phyloP scores from a whole-genome alignment of 148 eudicot species.

The Camellia sinensis region DNA sequence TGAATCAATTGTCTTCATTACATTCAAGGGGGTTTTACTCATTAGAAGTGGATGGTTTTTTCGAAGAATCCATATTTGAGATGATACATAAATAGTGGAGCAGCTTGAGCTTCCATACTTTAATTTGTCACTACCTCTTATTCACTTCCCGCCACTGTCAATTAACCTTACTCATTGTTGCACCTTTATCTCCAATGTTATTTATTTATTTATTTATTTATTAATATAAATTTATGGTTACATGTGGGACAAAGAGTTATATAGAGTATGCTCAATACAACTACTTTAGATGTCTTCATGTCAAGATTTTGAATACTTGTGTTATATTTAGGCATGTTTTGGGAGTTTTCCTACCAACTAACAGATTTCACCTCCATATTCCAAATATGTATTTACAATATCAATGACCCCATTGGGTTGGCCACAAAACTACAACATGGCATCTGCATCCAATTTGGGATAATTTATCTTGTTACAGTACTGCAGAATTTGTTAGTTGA shows the following conservation, averaged over 20 bases:
- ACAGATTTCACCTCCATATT: neutral
- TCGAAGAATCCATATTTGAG: neutral
- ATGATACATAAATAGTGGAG: neutral
- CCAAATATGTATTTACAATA: neutral
- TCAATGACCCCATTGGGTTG: neutral
- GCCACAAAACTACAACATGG: neutral
- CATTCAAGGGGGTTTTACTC: neutral
- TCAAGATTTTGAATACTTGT: neutral
- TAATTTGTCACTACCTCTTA: neutral
- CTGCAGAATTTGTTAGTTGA: slow-evolving; percentile 1
- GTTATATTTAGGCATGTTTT: neutral
- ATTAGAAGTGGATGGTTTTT: neutral
- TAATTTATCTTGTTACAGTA: neutral
- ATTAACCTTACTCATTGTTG: neutral
- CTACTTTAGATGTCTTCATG: neutral
- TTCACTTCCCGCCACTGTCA: neutral
- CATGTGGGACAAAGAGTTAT: neutral
- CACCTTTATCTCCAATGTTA: neutral
- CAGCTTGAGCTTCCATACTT: no score
- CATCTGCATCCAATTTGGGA: neutral
- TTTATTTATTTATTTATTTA: no score
- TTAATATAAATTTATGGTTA: neutral
- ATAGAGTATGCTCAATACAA: neutral
- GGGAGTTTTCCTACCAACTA: neutral
- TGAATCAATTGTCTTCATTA: neutral